Evolutionary conservation across 768 basidiomycete species (phyloP), one percentile per base, ranked within the genome.

Genomic region (Xerocomus brunneocitrinus): DNA sequence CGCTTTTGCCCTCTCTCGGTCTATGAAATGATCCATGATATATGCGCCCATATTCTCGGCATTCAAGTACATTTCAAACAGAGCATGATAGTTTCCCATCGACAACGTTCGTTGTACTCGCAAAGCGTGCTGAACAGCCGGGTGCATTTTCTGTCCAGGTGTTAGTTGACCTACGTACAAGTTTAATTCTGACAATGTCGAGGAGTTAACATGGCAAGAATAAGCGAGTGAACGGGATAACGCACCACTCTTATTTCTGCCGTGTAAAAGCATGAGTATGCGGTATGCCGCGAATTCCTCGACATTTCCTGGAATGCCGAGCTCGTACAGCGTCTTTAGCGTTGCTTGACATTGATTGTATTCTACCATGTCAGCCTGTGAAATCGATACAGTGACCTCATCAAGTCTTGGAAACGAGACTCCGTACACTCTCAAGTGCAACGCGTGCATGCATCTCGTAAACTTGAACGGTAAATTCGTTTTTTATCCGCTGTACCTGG

Each of bases 381-480:
- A 59, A 57, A 60, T 50, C 52, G 19, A 53, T 55, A 57, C 55
- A 63, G 58, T 40, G 47, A 64, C 58, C 47, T 35, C 31, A 42
- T 43, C 50, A 27, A 39, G 47, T 9, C 32, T 27, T 35, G 16
- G 28, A 47, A 39, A 24, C 32, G 54, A 41, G 42, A 55, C 16
- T 4, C 72, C 83, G 53, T 71, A 93, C 92, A 62, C 83, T 85
- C 79, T 95, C 91, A 38, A 99, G 76, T 41, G 97, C 97, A 77
- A 98, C 95, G 32, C 97, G 85, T 25, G 92, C 97, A 73, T 99
- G 97, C 36, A 95, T 97, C 68, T 99, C 97, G 66, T 99, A 99
- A 10, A 97, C 97, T 69, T 87, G 81, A 27, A 95, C 93, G 7
- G 97, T 98, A 64, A 99, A 97, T 51, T 95, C 91, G 61, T 97